Evolutionary conservation across 805 yeast genomes (phyloP), one percentile per base, ranked within the genome.

Genomic region (Lipomyces yamanashiensis): DNA sequence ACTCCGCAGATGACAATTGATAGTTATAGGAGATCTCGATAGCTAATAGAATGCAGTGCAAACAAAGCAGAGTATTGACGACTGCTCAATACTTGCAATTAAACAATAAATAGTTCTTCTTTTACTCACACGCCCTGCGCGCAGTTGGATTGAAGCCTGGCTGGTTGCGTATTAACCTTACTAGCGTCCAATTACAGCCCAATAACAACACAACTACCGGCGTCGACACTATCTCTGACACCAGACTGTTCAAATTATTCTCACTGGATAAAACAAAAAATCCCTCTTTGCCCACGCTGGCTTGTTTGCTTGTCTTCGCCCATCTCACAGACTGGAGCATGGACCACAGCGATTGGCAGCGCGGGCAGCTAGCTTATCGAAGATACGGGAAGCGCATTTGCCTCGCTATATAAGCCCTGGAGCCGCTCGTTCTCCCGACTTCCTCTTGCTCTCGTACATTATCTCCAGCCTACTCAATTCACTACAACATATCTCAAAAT

Each of bases 401-500:
- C n/a, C 43, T n/a, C n/a, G 10, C 47, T 49, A 7, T 34, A 49
- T 19, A 28, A 49, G 40, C 53, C 53, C 48, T 17, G 7, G n/a
- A 17, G 53, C 53, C 39, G 39, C 53, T 49, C 52, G 10, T 13
- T 9, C 17, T 28, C 37, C 19, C 40, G 17, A 13, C 17, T 13
- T 21, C 19, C 39, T 45, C 54, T 23, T 39, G 7, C 21, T 1
- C 47, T 12, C 48, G n/a, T 50, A 53, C 57, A 23, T 40, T 21
- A 15, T 6, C 39, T 39, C 9, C 6, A 48, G 7, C 7, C 13
- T 23, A 12, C 57, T 21, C 34, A 34, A 50, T 10, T 15, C 54
- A 36, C 40, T 50, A 13, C 43, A 12, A 34, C 13, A 13, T 8
- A n/a, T 36, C 54, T n/a, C 28, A 47, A 21, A 58, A 66, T 66